Base-by-base conservation (phyloP, 768 basidiomycete genomes). In the Rickenella mellea region DNA sequence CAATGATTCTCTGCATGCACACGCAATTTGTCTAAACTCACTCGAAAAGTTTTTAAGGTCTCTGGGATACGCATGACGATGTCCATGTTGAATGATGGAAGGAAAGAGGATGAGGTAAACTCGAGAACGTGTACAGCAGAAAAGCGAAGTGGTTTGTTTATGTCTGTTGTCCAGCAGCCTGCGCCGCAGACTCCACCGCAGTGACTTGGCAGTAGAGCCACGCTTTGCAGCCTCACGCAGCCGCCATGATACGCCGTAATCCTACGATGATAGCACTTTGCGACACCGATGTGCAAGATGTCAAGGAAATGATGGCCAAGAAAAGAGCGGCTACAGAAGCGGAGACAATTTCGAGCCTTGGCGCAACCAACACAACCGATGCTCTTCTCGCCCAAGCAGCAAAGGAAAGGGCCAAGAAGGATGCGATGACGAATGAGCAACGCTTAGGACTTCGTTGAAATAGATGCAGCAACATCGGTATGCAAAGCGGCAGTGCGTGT, bases 211-310 rank as follows among this genome's bases (percentile, higher is more conserved):
- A 35, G 32, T 44, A 35, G 29, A 35, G 19, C 36, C 33, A 78
- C 31, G 2, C 24, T 19, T 29, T 44, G 37, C 27, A 8, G 11
- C 26, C 11, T 15, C 11, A 28, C 29, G 11, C n/a, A 36, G 26
- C 41, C 19, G 40, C 29, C n/a, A 69, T 90, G 87, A 83, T 90
- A 55, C 77, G 87, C 39, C 70, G 86, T 38, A 69, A 71, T 17
- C 85, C 87, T 5, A 86, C 86, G 1, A 69, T 83, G 42, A 83
- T 90, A 48, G 73, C 71, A 22, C 77, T 90, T 75, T 75, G 67
- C 46, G 85, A 88, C 57, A 58, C 68, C 17, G 87, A 89, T 56
- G 80, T 90, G 22, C 81, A 88, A 63, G 84, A 86, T 47, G 67
- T 88, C 30, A 76, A 84, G 30, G 75, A 80, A 38, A 59, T 80